A percentile compares a stretch with the other conserved stretches of the same genome.
Conservation (phyloP, 2,329 filamentous ascomycete genomes). For the Graphilbum fragrans region DNA sequence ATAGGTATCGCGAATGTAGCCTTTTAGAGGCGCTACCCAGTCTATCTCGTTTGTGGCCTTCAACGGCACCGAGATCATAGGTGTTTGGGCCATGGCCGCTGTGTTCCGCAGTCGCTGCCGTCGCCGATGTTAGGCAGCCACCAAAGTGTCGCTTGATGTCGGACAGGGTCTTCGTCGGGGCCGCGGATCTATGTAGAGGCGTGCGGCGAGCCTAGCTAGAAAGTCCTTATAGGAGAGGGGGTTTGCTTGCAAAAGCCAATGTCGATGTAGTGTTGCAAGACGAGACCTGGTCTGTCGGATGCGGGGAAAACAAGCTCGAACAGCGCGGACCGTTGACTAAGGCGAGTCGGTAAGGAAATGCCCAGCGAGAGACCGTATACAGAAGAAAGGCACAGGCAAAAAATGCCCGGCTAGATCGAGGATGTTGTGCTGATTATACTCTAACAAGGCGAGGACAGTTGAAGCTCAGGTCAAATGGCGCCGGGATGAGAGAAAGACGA, state of each 20-base stretch:
- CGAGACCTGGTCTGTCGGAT: too few relatives aligned
- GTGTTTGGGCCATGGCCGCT: slow-evolving; percentile 61
- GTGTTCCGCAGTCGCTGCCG: slow-evolving; percentile 20
- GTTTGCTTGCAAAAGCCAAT: not conserved
- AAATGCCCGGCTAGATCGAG: too few relatives aligned
- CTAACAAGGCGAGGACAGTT: too few relatives aligned
- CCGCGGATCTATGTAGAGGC: not conserved
- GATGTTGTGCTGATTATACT: too few relatives aligned
- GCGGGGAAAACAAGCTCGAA: not conserved
- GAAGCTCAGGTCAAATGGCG: too few relatives aligned
- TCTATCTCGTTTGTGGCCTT: slow-evolving; percentile 97
- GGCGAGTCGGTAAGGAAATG: too few relatives aligned
- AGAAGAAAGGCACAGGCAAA: too few relatives aligned
- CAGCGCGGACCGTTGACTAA: too few relatives aligned
- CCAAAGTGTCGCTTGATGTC: not conserved
- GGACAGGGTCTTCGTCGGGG: not conserved
- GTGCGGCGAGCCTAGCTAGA: slow-evolving; percentile 1
- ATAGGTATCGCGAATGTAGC: slow-evolving; percentile 86
- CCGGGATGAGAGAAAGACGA: too few relatives aligned
- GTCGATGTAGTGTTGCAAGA: too few relatives aligned
- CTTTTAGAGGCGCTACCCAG: slow-evolving; percentile 86
- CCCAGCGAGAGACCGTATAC: too few relatives aligned
- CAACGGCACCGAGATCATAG: slow-evolving; percentile 90
- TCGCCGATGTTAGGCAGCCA: not conserved
- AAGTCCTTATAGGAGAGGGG: not conserved